Percentiles rank a stretch among this genome's conserved stretches.
phyloP scores from a whole-genome alignment of 2,329 filamentous ascomycete genomes.

The Alternaria angustiovoidea region DNA sequence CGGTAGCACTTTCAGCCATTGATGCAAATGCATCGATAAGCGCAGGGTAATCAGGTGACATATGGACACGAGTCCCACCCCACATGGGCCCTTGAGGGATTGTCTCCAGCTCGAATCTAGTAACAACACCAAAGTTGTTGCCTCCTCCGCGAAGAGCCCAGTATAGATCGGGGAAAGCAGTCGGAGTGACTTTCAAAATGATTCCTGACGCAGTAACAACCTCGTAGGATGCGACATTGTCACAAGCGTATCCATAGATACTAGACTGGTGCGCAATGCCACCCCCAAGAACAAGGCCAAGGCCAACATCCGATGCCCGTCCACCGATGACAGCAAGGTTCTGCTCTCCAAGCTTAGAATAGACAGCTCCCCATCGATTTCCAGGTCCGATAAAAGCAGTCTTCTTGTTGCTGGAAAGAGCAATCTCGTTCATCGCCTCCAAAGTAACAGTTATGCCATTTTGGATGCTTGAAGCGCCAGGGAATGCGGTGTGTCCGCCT shows the following conservation, averaged over 20 bases:
- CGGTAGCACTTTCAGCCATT: conserved; percentile 17
- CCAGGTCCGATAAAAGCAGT: conserved; percentile 38
- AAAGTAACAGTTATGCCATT: conserved; percentile 54
- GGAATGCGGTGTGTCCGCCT: conserved; percentile 52
- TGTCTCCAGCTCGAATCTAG: conserved; percentile 27
- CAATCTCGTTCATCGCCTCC: conserved; percentile 32
- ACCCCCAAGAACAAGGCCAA: conserved; percentile 15
- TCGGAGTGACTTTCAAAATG: conserved; percentile 30
- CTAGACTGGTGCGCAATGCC: conserved; percentile 29
- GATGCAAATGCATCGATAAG: conserved; percentile 22
- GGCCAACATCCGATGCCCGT: conserved; percentile 33
- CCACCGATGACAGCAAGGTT: conserved; percentile 38
- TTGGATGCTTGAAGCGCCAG: conserved; percentile 50
- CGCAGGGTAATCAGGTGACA: conserved; percentile 10
- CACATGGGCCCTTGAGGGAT: conserved; percentile 23
- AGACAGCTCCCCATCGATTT: conserved; percentile 41
- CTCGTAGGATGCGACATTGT: conserved; percentile 20
- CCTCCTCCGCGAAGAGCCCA: conserved; percentile 44
- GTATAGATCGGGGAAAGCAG: conserved; percentile 50
- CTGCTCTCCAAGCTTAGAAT: conserved; percentile 29
- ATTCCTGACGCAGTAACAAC: conserved; percentile 39
- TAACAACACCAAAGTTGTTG: conserved; percentile 44
- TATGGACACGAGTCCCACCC: conserved; percentile 11
- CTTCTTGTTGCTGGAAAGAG: conserved; percentile 25
- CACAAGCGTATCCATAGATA: conserved; percentile 43